These are phyloP conservation scores for Curvularia sp. DNA, from an alignment of 2,329 filamentous ascomycete species.

Conservation along the genomic window DNA sequence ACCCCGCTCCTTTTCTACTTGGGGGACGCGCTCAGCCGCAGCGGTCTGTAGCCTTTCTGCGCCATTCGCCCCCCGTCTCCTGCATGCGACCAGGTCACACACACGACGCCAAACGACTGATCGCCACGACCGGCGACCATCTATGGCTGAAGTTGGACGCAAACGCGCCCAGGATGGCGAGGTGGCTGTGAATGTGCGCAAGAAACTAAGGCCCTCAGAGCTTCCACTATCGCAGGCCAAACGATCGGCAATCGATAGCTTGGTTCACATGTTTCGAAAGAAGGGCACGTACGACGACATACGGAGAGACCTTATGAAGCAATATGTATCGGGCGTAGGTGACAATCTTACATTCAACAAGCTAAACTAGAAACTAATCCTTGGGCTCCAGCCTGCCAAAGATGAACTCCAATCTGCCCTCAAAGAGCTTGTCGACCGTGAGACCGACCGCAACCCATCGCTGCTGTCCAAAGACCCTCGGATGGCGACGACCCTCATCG, in stretches of 20 bases:
- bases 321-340: constrained; percentile 73
- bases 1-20: constrained; percentile 8
- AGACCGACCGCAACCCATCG: constrained; percentile 76
- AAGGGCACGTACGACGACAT: constrained; percentile 82
- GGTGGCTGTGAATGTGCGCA: constrained; percentile 49
- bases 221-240: constrained; percentile 77
- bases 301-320: constrained; percentile 78
- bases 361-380: not conserved
- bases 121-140: constrained; percentile 10
- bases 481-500: constrained; percentile 77
- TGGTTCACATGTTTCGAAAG: constrained; percentile 85
- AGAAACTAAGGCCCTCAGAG: constrained; percentile 76
- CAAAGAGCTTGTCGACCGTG: constrained; percentile 72
- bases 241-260: constrained; percentile 73
- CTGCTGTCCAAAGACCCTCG: constrained; percentile 76
- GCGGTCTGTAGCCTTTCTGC: constrained; percentile 3
- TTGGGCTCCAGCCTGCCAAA: constrained; percentile 68
- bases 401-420: constrained; percentile 70
- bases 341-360: constrained; percentile 36
- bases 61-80: constrained; percentile 13
- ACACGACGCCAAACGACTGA: constrained; percentile 9
- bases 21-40: constrained; percentile 5
- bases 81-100: constrained; percentile 3
- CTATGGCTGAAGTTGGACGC: constrained; percentile 45
- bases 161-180: constrained; percentile 45